phyloP scores from a whole-genome alignment of 2,329 filamentous ascomycete genomes.

The Helicocarpus griseus region DNA sequence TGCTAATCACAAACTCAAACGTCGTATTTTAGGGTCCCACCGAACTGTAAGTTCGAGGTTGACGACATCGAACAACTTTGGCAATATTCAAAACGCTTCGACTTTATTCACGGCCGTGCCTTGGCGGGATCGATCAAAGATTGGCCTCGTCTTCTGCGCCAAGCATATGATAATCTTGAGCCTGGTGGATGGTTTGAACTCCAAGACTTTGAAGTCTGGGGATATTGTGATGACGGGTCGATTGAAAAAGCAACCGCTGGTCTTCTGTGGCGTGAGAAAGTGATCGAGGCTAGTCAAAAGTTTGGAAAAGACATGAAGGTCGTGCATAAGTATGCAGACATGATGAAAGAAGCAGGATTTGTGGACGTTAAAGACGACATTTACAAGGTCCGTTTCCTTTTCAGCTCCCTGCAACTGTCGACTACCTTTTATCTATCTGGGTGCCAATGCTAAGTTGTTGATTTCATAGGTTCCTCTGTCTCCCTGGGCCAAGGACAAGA shows the following conservation, averaged over 20 bases:
- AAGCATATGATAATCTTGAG: constrained; percentile 21
- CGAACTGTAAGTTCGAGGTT: constrained; percentile 22
- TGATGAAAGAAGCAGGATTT: constrained; percentile 25
- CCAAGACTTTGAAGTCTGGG: constrained; percentile 23
- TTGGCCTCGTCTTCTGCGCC: constrained; percentile 20
- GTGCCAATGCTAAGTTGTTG: neutral
- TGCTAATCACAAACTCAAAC: neutral
- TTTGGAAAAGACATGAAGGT: constrained; percentile 17
- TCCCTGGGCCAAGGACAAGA: constrained; percentile 21
- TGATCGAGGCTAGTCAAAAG: constrained; percentile 17
- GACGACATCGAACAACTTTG: constrained; percentile 24
- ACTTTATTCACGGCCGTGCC: constrained; percentile 23
- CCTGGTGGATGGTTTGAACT: constrained; percentile 28
- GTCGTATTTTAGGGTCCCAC: constrained; percentile 12
- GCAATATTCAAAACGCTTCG: constrained; percentile 19
- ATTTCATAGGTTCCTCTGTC: constrained; percentile 19
- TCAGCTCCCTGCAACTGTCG: neutral
- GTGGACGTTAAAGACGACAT: constrained; percentile 20
- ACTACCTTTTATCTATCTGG: neutral
- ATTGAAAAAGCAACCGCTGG: constrained; percentile 7
- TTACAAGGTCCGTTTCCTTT: constrained; percentile 13
- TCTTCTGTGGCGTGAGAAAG: constrained; percentile 14
- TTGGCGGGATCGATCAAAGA: neutral
- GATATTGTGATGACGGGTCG: constrained; percentile 23
- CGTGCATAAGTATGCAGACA: constrained; percentile 15